Percentiles rank a stretch among this genome's conserved stretches.
Evolutionary conservation across 106 monocot genomes (phyloP).

Genomic region (Triglochin maritima): DNA sequence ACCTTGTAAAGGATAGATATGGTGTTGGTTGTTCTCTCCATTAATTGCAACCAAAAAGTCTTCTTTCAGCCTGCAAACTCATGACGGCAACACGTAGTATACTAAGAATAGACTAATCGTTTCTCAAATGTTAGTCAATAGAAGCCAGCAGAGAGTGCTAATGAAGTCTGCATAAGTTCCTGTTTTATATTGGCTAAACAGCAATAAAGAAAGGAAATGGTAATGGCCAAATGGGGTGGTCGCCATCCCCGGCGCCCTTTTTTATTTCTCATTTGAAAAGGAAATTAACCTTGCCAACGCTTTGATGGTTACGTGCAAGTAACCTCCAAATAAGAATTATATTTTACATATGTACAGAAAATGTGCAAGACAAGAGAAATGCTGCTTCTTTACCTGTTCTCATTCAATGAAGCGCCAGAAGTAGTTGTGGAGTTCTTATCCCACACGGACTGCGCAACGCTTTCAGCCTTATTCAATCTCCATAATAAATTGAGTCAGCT

Average conservation of each 20-base stretch:
- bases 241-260: not conserved
- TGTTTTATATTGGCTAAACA: not conserved
- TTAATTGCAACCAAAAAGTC: no score
- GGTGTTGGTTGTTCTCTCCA: no score
- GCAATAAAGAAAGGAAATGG: not conserved
- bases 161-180: not conserved
- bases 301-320: not conserved
- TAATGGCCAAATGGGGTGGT: not conserved
- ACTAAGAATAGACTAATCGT: no score
- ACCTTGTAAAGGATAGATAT: no score
- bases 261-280: not conserved
- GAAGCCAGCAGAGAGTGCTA: not conserved
- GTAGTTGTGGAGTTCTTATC: no score
- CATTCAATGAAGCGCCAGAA: not conserved
- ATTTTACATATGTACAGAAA: not conserved
- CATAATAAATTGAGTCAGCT: not conserved
- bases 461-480: not conserved
- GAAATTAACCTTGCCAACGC: not conserved
- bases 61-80: no score
- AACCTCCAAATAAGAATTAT: not conserved
- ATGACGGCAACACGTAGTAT: no score
- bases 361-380: not conserved
- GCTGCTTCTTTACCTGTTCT: slow-evolving; percentile 11
- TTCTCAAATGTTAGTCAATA: not conserved
- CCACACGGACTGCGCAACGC: not conserved